Conservation (phyloP, 345 rosid genomes). For the Noccaea bulbosa region DNA sequence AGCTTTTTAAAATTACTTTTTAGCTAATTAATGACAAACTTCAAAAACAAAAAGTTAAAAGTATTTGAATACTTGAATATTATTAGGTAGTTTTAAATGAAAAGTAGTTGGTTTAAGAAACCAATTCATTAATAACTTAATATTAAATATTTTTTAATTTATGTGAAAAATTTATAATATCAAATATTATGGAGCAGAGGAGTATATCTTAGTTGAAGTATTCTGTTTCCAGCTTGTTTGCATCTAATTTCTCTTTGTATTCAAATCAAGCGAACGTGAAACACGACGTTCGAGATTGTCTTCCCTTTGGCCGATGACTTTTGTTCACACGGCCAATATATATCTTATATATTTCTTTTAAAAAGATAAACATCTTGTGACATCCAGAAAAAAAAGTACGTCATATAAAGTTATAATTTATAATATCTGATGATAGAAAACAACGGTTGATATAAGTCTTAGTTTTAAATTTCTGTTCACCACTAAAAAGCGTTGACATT, state of each 20-base stretch:
- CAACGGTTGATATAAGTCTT: neutral
- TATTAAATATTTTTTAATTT: no score
- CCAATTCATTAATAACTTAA: no score
- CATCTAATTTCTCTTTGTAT: conserved; percentile 5
- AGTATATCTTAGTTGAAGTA: conserved; percentile 17
- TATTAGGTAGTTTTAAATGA: no score
- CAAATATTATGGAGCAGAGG: no score
- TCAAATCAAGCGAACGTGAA: conserved; percentile 33
- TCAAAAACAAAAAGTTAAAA: no score
- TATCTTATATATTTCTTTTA: neutral
- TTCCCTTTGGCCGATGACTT: conserved; percentile 32
- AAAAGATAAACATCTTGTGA: conserved; percentile 9
- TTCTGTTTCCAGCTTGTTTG: conserved; percentile 27
- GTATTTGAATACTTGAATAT: no score
- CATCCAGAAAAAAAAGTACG: neutral
- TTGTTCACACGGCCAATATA: conserved; percentile 25
- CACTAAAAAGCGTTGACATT: conserved; percentile 36
- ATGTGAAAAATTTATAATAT: no score
- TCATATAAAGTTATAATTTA: conserved; percentile 15
- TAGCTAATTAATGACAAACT: no score
- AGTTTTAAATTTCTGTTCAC: conserved; percentile 12
- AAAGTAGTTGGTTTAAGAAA: no score
- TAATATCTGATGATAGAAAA: neutral
- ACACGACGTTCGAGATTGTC: conserved; percentile 40
- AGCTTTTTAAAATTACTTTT: no score